Base-by-base conservation (phyloP, 75 land plant species). In the Adiantum capillusveneris region DNA sequence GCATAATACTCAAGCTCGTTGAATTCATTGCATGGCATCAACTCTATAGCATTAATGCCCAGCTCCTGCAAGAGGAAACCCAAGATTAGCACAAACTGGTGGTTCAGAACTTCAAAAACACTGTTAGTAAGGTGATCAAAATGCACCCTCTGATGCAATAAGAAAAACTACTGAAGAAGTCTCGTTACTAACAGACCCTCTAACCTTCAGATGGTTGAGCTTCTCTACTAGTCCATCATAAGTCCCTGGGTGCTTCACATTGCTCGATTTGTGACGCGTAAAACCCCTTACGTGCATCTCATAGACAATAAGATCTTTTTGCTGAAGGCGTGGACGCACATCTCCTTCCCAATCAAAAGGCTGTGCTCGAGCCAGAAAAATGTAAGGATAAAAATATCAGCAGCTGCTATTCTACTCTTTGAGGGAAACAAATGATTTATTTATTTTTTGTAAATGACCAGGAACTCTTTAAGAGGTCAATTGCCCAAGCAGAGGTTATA, bases 311-410 rank as follows among this genome's bases (percentile, higher is more conserved):
- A 86, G 79, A 63, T 93, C 98, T 63, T 58, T 89, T 54, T 89
- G 98, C 17, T 74, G 80, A 60, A 66, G 44, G 26, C 66, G 62
- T 48, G 93, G 70, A 49, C 96, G 96, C 28, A 80, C 42, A 71
- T 93, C 98, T 45, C 98, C 98, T 58, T 93, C 87, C 98, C 98
- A 93, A 62, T 93, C 98, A 79, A 93, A 93, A 90, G 90, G 85
- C 74, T 46, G 21, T 9, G 42, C 49, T 6, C 14, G 49, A 46
- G 14, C 37, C 37, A 34, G 9, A 34, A 46, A 46, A 20, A 46
- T 46, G 5, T 17, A 20, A 46, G 21, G 14, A 17, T n/a, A 20
- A 17, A n/a, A 14, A 46, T n/a, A n/a, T n/a, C n/a, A n/a, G n/a
- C n/a, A n/a, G n/a, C n/a, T n/a, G n/a, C n/a, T n/a, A n/a, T n/a